phyloP scores from a whole-genome alignment of 306 rosid species.

The Pueraria montana region DNA sequence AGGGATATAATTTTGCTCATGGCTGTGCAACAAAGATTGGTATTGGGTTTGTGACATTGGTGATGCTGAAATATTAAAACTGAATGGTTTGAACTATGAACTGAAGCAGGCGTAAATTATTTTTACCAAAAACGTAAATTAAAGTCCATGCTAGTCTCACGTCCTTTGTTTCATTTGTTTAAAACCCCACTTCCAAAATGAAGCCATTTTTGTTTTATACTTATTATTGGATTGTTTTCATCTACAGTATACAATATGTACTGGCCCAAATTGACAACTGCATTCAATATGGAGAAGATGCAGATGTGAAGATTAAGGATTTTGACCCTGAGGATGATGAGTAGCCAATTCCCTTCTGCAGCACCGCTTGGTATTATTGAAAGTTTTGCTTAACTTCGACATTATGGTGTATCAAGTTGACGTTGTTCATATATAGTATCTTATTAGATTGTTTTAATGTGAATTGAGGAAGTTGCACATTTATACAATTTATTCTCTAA shows the following conservation, averaged over 20 bases:
- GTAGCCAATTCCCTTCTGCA: slow-evolving; percentile 19
- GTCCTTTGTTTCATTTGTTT: neutral
- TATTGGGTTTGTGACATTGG: neutral
- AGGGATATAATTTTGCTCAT: slow-evolving; percentile 22
- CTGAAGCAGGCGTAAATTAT: neutral
- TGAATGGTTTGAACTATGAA: neutral
- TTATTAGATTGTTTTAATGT: slow-evolving; percentile 32
- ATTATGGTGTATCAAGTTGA: slow-evolving; percentile 33
- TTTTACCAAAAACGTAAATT: neutral
- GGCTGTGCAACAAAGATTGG: neutral
- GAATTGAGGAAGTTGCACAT: neutral
- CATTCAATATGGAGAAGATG: slow-evolving; percentile 83
- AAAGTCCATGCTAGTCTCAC: neutral
- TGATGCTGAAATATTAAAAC: slow-evolving; percentile 14
- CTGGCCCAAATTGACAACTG: slow-evolving; percentile 72
- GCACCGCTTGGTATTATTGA: neutral
- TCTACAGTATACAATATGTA: slow-evolving; percentile 68
- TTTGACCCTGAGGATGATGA: slow-evolving; percentile 74
- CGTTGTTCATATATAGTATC: slow-evolving; percentile 38
- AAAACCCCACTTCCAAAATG: neutral
- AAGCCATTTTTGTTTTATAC: slow-evolving; percentile 17
- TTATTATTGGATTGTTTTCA: slow-evolving; percentile 30
- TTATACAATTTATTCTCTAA: slow-evolving; percentile 7
- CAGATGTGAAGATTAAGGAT: slow-evolving; percentile 77
- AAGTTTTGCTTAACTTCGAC: neutral